Percentiles rank a stretch among this genome's conserved stretches.
phyloP scores from a whole-genome alignment of 2,329 filamentous ascomycete genomes.

The Aspergillus sp. region DNA sequence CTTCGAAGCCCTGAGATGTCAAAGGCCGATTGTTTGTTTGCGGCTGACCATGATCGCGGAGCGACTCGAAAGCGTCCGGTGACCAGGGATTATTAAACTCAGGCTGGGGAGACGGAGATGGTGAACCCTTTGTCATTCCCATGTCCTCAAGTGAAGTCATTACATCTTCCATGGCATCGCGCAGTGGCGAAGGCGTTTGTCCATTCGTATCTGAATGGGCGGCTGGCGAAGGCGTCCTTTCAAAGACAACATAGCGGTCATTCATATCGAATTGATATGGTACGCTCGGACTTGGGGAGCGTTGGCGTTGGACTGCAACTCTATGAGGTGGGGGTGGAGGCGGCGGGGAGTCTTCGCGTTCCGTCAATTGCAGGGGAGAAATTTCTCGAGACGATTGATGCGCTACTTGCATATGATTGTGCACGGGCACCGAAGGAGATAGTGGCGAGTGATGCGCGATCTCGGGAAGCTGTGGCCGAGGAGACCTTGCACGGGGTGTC shows the following conservation, averaged over 20 bases:
- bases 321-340: slow-evolving; percentile 79
- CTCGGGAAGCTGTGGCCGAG: slow-evolving; percentile 1
- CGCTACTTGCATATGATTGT: slow-evolving; percentile 12
- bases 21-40: slow-evolving; percentile 57
- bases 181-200: slow-evolving; percentile 83
- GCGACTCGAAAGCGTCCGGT: slow-evolving; percentile 75
- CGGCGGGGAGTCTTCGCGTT: slow-evolving; percentile 71
- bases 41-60: slow-evolving; percentile 33
- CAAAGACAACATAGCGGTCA: slow-evolving; percentile 38
- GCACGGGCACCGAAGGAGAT: slow-evolving; percentile 14
- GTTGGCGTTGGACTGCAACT: slow-evolving; percentile 49
- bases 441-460: slow-evolving; percentile 14
- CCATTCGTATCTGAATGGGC: slow-evolving; percentile 62
- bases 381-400: slow-evolving; percentile 23
- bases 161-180: slow-evolving; percentile 96
- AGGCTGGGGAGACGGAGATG: slow-evolving; percentile 55
- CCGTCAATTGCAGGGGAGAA: slow-evolving; percentile 38
- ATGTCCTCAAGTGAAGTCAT: slow-evolving; percentile 94
- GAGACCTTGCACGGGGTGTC: background rate
- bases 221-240: slow-evolving; percentile 50
- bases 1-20: slow-evolving; percentile 71
- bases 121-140: slow-evolving; percentile 58
- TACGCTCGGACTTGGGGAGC: slow-evolving; percentile 26
- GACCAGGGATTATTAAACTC: slow-evolving; percentile 72
- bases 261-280: slow-evolving; percentile 41